A percentile compares a stretch with the other conserved stretches of the same genome.
phyloP scores from a whole-genome alignment of 306 rosid species.

The Cicer arietinum region DNA sequence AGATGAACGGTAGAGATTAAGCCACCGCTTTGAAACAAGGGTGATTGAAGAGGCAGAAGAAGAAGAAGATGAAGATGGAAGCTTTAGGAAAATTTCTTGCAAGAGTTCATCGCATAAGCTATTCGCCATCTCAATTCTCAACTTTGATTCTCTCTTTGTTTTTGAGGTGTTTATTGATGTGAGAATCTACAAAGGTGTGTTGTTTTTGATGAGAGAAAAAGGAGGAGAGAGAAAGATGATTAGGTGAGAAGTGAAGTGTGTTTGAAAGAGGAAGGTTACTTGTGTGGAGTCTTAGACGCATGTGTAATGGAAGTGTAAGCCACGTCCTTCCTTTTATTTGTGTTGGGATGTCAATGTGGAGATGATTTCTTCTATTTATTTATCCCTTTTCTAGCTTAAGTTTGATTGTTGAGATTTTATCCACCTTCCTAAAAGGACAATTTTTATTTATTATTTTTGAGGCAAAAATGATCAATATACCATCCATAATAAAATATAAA shows the following conservation, averaged over 20 bases:
- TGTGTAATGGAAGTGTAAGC: slow-evolving; percentile 42
- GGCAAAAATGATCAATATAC: too few relatives aligned
- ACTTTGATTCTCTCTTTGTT: not conserved
- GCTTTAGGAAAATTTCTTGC: slow-evolving; percentile 72
- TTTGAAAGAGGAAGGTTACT: slow-evolving; percentile 40
- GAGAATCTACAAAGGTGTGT: not conserved
- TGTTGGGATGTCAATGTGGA: not conserved
- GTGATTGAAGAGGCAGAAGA: slow-evolving; percentile 56
- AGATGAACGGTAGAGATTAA: slow-evolving; percentile 70
- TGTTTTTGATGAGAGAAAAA: not conserved
- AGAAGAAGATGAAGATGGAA: slow-evolving; percentile 50
- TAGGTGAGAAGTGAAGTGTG: slow-evolving; percentile 49
- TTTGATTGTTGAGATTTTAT: too few relatives aligned
- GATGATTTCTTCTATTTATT: too few relatives aligned
- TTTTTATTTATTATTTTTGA: too few relatives aligned
- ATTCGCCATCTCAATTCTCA: slow-evolving; percentile 51
- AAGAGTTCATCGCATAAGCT: slow-evolving; percentile 76
- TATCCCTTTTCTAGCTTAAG: too few relatives aligned
- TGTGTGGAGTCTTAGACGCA: slow-evolving; percentile 45
- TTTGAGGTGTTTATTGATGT: not conserved
- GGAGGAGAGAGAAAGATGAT: not conserved
- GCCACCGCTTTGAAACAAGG: slow-evolving; percentile 91
- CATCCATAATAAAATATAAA: too few relatives aligned
- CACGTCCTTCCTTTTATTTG: slow-evolving; percentile 39
- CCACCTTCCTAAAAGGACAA: too few relatives aligned